These are phyloP conservation scores for Kondoa malvinella DNA, from an alignment of 768 basidiomycete species.

Conservation along the genomic window DNA sequence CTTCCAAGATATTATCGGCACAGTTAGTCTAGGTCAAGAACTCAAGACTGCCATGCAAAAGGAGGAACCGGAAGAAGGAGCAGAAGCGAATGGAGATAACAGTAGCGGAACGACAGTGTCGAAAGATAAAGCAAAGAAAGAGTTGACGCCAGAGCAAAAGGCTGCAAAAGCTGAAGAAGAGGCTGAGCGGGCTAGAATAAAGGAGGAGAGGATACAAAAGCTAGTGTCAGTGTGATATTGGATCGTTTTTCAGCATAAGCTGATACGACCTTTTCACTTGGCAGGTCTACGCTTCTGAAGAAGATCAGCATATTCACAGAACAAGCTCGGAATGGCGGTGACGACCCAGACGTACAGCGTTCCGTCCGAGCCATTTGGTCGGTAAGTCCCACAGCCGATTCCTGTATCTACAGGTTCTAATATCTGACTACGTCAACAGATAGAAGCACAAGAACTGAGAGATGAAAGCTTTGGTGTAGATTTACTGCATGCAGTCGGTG, in stretches of 20 bases:
- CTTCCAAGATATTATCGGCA: conserved; percentile 71
- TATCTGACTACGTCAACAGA: conserved; percentile 5
- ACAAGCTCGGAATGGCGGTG: conserved; percentile 39
- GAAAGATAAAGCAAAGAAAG: conserved; percentile 16
- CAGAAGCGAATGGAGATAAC: conserved; percentile 16
- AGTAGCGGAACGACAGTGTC: neutral
- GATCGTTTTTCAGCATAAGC: neutral
- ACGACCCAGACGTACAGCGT: conserved; percentile 49
- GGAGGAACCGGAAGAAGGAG: conserved; percentile 18
- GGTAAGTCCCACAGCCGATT: conserved; percentile 36
- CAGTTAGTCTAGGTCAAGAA: conserved; percentile 69
- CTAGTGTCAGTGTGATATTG: conserved; percentile 40
- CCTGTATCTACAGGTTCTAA: neutral
- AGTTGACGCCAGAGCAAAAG: conserved; percentile 46
- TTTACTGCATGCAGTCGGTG: conserved; percentile 66
- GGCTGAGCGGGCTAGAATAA: conserved; percentile 55
- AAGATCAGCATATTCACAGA: conserved; percentile 79
- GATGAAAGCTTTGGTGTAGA: conserved; percentile 75
- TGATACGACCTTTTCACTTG: neutral
- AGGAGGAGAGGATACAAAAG: conserved; percentile 56
- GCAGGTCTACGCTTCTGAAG: conserved; percentile 43
- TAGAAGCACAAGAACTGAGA: conserved; percentile 44
- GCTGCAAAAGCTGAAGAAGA: conserved; percentile 37
- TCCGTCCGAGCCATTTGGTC: conserved; percentile 64
- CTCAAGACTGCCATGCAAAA: conserved; percentile 88